Evolutionary conservation across 345 rosid species (phyloP).

Genomic region (Lagerstroemia speciosa): DNA sequence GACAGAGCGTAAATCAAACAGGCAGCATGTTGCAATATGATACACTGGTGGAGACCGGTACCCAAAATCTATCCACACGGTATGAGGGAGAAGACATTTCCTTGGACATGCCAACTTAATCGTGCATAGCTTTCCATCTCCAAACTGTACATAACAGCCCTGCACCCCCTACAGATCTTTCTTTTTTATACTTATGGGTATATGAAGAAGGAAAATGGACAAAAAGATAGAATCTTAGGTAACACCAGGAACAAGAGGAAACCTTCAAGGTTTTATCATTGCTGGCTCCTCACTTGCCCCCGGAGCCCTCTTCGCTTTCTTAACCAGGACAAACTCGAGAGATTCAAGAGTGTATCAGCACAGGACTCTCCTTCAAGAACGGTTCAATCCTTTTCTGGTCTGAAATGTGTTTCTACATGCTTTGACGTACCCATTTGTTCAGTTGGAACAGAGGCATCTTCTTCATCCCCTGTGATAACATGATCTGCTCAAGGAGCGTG

Average conservation of each 20-base stretch:
- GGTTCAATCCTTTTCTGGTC: background rate
- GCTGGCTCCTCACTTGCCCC: slow-evolving; percentile 5
- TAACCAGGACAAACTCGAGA: slow-evolving; percentile 84
- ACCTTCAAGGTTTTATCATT: slow-evolving; percentile 15
- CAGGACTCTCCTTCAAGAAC: slow-evolving; percentile 78
- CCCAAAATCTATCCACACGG: background rate
- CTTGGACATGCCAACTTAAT: slow-evolving; percentile 59
- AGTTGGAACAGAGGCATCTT: slow-evolving; percentile 22
- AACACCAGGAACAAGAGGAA: slow-evolving; percentile 9
- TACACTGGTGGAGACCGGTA: background rate
- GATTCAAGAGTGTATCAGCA: slow-evolving; percentile 62
- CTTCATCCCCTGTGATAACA: slow-evolving; percentile 15
- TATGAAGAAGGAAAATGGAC: background rate
- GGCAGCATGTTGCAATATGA: background rate
- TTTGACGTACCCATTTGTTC: slow-evolving; percentile 27
- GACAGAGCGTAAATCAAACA: background rate
- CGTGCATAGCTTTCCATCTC: slow-evolving; percentile 36
- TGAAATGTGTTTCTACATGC: slow-evolving; percentile 23
- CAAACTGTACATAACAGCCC: slow-evolving; percentile 20
- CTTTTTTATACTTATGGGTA: slow-evolving; percentile 8
- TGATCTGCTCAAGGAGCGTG: slow-evolving; percentile 8
- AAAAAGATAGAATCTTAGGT: slow-evolving; percentile 7
- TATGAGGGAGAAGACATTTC: slow-evolving; percentile 23
- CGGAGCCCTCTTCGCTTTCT: slow-evolving; percentile 26
- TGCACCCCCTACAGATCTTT: slow-evolving; percentile 12